These are phyloP conservation scores for Jamesozyma piceae DNA, from an alignment of 805 yeast genomes.

Conservation along the genomic window DNA sequence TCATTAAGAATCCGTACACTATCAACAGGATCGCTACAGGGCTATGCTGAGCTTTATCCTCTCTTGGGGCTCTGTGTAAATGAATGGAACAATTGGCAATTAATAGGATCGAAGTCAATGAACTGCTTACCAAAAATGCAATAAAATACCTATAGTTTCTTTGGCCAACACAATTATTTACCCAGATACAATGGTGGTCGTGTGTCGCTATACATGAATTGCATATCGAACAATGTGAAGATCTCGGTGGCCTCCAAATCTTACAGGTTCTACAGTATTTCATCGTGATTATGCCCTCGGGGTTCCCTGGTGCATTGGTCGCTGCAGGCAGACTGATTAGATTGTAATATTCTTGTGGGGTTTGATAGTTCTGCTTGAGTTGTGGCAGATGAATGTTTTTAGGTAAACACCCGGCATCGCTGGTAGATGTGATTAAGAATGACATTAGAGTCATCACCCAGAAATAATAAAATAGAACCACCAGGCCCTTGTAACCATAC, in stretches of 20 bases:
- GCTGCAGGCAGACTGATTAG: constrained; percentile 40
- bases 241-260: constrained; percentile 68
- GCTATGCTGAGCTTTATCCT: constrained; percentile 7
- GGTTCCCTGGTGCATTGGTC: background rate
- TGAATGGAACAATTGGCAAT: constrained; percentile 19
- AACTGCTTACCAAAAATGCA: constrained; percentile 36
- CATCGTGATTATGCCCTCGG: constrained; percentile 27
- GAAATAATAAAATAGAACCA: constrained; percentile 47
- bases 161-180: constrained; percentile 70
- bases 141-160: constrained; percentile 59
- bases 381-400: constrained; percentile 50
- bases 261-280: constrained; percentile 58
- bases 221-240: constrained; percentile 68
- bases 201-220: constrained; percentile 51
- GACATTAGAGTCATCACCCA: constrained; percentile 44
- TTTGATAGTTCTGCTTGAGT: constrained; percentile 12
- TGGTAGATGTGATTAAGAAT: constrained; percentile 44
- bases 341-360: constrained; percentile 53
- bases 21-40: constrained; percentile 45
- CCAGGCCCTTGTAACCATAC: constrained; percentile 24
- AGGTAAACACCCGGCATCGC: constrained; percentile 68
- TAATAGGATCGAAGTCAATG: constrained; percentile 25
- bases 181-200: constrained; percentile 64
- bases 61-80: constrained; percentile 8
- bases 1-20: constrained; percentile 37